phyloP scores from a whole-genome alignment of 1,284 basidiomycete genomes.

The Stygiomarasmius scandens region DNA sequence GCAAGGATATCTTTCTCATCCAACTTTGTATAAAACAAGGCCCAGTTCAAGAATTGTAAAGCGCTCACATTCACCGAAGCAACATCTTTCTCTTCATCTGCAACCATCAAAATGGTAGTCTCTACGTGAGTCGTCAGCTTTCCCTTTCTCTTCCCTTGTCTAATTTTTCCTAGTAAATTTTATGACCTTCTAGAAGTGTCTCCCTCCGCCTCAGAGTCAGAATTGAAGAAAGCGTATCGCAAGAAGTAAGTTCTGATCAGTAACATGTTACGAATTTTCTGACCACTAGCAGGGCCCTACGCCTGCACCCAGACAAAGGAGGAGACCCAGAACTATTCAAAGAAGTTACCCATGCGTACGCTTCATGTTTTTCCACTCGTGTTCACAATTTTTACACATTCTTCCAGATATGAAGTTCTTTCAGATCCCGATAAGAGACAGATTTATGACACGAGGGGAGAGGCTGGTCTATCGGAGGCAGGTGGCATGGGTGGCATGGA shows the following conservation, averaged over 20 bases:
- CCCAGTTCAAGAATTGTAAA: too few species aligned
- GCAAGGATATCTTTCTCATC: too few species aligned
- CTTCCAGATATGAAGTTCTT: constrained; percentile 85
- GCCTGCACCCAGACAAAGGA: constrained; percentile 95
- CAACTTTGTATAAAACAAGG: too few species aligned
- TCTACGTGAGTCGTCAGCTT: too few species aligned
- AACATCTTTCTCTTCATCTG: too few species aligned
- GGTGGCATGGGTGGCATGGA: constrained; percentile 97
- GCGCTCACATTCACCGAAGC: too few species aligned
- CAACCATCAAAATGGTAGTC: too few species aligned
- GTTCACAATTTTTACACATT: not conserved
- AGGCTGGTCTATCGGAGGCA: constrained; percentile 87
- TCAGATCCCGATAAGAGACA: constrained; percentile 87
- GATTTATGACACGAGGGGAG: constrained; percentile 91
- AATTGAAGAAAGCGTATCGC: constrained; percentile 94
- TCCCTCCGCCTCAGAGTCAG: constrained; percentile 76
- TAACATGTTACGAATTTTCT: constrained; percentile 9
- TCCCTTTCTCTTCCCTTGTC: too few species aligned
- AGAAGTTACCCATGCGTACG: constrained; percentile 94
- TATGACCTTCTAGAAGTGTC: constrained; percentile 86
- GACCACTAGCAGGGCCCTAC: constrained; percentile 66
- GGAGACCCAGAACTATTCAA: constrained; percentile 98
- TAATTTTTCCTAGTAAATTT: constrained; percentile 69
- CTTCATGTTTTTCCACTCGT: constrained; percentile 21
- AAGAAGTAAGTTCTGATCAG: constrained; percentile 67